Conservation (phyloP, 805 yeast species). For the Lachancea cidri region DNA sequence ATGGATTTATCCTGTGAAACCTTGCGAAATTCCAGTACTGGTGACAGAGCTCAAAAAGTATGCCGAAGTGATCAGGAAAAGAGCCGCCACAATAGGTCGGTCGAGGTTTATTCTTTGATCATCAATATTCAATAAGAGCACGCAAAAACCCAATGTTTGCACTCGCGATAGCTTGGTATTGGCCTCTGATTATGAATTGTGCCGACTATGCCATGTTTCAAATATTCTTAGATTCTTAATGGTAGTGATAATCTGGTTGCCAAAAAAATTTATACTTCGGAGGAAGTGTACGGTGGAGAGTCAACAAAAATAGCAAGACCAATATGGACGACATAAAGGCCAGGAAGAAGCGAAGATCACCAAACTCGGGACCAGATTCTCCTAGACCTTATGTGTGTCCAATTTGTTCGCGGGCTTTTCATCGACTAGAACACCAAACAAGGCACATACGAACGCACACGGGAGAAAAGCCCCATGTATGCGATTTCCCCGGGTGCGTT, state of each 20-base stretch:
- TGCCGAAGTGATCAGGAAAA: too few relatives aligned
- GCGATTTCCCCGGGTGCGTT: slow-evolving; percentile 64
- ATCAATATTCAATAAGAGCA: too few relatives aligned
- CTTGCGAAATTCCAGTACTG: too few relatives aligned
- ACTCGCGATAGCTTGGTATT: too few relatives aligned
- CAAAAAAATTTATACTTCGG: not conserved
- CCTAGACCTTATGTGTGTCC: slow-evolving; percentile 67
- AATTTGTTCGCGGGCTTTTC: slow-evolving; percentile 68
- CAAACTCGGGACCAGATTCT: slow-evolving; percentile 22
- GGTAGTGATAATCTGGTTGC: not conserved
- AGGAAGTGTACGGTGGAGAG: not conserved
- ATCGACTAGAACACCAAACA: slow-evolving; percentile 71
- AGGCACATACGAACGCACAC: slow-evolving; percentile 77
- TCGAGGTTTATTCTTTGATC: too few relatives aligned
- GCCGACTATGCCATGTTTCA: too few relatives aligned
- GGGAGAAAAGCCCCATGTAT: slow-evolving; percentile 77
- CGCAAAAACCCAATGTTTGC: too few relatives aligned
- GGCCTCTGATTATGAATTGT: too few relatives aligned
- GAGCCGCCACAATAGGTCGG: too few relatives aligned
- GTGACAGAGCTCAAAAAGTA: too few relatives aligned
- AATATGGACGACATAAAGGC: slow-evolving; percentile 8
- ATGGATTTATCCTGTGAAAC: too few relatives aligned
- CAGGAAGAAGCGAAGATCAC: slow-evolving; percentile 9
- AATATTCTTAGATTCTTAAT: not conserved
- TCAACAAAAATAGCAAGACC: not conserved